Conservation (phyloP, 1,284 basidiomycete genomes). For the Phaffia rhodozyma region DNA sequence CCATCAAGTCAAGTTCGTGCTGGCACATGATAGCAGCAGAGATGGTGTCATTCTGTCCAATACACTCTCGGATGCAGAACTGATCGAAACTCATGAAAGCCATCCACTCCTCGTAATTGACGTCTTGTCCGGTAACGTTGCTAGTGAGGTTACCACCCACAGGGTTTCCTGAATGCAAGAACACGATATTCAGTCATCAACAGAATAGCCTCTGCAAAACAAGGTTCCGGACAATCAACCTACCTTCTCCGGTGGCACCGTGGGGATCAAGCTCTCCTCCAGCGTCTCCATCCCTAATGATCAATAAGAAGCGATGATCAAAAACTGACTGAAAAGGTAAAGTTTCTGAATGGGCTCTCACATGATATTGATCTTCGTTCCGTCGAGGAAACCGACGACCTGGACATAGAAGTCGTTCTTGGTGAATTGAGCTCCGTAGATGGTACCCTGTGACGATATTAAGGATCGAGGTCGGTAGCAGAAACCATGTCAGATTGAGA, state of each 20-base stretch:
- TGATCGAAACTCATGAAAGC: neutral
- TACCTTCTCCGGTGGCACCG: conserved; percentile 36
- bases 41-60: conserved; percentile 25
- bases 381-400: conserved; percentile 29
- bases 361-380: conserved; percentile 38
- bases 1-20: conserved; percentile 36
- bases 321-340: too few relatives aligned
- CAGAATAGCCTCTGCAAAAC: too few relatives aligned
- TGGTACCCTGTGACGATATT: conserved; percentile 27
- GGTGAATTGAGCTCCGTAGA: conserved; percentile 38
- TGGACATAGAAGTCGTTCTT: conserved; percentile 39
- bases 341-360: neutral
- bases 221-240: conserved; percentile 36
- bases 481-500: neutral
- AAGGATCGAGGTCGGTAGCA: neutral
- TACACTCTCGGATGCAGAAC: conserved; percentile 40
- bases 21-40: conserved; percentile 23
- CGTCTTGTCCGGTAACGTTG: conserved; percentile 39
- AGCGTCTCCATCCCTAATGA: conserved; percentile 26
- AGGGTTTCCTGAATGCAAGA: conserved; percentile 35
- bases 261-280: conserved; percentile 39
- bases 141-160: conserved; percentile 40
- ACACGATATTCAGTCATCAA: too few relatives aligned
- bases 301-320: too few relatives aligned
- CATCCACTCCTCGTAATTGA: conserved; percentile 33